phyloP scores from a whole-genome alignment of 2,329 filamentous ascomycete genomes.

The Pyrenophora tritici-repentis region DNA sequence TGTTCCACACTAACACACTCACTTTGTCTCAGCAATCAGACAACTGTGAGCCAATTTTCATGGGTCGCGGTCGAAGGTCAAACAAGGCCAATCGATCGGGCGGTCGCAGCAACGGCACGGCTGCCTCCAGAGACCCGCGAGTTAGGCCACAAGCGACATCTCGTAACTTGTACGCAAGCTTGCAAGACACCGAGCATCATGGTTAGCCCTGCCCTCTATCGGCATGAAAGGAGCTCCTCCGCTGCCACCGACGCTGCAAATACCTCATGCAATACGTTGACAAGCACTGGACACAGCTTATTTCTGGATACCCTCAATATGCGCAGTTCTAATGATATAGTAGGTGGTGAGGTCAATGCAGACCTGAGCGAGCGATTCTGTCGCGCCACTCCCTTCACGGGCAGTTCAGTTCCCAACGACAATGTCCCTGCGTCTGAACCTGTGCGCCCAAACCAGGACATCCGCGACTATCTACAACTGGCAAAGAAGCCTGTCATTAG shows the following conservation, averaged over 20 bases:
- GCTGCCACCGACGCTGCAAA: not conserved
- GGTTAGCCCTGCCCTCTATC: conserved; percentile 13
- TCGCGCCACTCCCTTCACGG: not conserved
- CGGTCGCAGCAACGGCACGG: conserved; percentile 1
- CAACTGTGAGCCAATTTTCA: conserved; percentile 5
- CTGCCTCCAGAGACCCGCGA: not conserved
- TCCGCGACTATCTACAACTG: conserved; percentile 33
- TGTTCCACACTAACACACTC: not conserved
- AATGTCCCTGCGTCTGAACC: conserved; percentile 18
- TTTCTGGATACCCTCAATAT: not conserved
- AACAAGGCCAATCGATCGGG: conserved; percentile 6
- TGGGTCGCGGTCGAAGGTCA: conserved; percentile 12
- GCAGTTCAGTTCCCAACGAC: conserved; percentile 15
- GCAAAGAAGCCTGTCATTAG: conserved; percentile 22
- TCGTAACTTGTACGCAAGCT: conserved; percentile 15
- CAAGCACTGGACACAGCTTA: not conserved
- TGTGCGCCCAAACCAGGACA: conserved; percentile 27
- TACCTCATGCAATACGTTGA: not conserved
- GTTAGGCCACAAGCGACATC: not conserved
- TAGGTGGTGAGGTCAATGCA: conserved; percentile 27
- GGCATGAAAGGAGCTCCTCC: not conserved
- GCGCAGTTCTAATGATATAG: conserved; percentile 4
- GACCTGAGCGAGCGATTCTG: conserved; percentile 23
- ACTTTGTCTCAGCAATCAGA: not conserved
- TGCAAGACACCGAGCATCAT: not conserved